Evolutionary conservation across 2,329 filamentous ascomycete species (phyloP), one percentile per base, ranked within the genome.

Genomic region (Whalleya microplaca): DNA sequence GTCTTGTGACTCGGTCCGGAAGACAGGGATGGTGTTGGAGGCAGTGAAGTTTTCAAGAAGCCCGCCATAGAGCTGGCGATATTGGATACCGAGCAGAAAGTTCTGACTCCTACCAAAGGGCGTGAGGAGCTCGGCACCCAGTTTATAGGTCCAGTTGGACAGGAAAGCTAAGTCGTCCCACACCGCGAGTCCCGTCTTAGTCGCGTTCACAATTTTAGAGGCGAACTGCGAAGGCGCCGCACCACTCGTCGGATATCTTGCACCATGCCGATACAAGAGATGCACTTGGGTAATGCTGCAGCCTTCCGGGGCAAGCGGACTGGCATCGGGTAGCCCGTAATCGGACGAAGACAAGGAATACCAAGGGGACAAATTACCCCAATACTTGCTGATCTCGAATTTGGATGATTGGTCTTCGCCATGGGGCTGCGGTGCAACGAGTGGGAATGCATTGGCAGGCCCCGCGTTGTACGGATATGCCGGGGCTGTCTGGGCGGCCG

Each of bases 31-130:
- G 4, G 72, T 68, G 21, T 71, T 71, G 1, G 72, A 68, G 49
- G 64, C 66, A 32, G 70, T 72, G 55, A 78, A 78, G 64, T 78
- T 78, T 58, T 77, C 78, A 42, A 78, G 71, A 12, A 78, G 69
- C 45, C 74, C 66, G 7, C 75, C 71, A 44, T 74, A 78, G n/a
- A 78, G 67, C 57, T 77, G 71, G 16, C 76, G 72, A 55, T 77
- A 70, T 50, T 69, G 66, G 12, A 77, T 60, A 8, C 75, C 75
- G 2, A 78, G 68, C 12, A 75, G 61, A 60, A 78, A 78, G 48
- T 73, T 69, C 61, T 80, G 74, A 54, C 70, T 73, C 29, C 74
- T 68, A 46, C 73, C 73, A 59, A 75, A 75, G 19, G 73, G 71
- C 6, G 71, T 73, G 43, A 75, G 70, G 9, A 72, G 64, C 54